Conservation (phyloP, 192 early-diverging fungal species). For the Rhizophlyctis rosea region DNA sequence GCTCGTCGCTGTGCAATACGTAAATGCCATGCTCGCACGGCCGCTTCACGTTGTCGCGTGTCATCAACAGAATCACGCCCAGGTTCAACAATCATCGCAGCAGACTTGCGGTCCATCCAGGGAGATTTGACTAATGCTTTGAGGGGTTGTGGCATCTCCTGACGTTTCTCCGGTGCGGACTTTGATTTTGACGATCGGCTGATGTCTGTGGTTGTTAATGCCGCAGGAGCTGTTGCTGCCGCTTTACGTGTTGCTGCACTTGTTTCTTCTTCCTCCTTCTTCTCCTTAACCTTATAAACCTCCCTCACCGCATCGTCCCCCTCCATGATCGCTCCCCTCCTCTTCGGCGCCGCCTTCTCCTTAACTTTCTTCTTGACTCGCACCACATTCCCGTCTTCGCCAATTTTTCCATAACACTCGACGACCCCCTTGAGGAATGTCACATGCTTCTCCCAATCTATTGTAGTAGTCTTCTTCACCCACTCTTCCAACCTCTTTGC, state of each 20-base stretch:
- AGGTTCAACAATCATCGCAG: no score
- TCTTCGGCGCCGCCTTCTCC: neutral
- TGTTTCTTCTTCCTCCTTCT: neutral
- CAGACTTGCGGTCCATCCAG: no score
- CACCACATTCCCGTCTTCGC: neutral
- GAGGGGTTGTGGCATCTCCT: no score
- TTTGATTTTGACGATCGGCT: no score
- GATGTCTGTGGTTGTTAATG: no score
- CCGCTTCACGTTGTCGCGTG: no score
- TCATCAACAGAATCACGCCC: no score
- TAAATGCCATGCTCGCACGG: no score
- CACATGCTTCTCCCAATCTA: neutral
- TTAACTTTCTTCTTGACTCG: neutral
- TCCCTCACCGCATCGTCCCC: neutral
- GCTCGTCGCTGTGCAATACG: no score
- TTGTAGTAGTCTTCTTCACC: no score
- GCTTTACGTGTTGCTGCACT: neutral
- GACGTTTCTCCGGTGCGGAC: no score
- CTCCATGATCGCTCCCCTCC: neutral
- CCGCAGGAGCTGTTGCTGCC: neutral
- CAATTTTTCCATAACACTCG: neutral
- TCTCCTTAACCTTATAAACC: neutral
- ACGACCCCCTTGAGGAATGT: neutral
- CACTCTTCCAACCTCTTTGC: neutral
- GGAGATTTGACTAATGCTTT: no score